phyloP scores from a whole-genome alignment of 257 asterid species.

The Agastache rugosa region DNA sequence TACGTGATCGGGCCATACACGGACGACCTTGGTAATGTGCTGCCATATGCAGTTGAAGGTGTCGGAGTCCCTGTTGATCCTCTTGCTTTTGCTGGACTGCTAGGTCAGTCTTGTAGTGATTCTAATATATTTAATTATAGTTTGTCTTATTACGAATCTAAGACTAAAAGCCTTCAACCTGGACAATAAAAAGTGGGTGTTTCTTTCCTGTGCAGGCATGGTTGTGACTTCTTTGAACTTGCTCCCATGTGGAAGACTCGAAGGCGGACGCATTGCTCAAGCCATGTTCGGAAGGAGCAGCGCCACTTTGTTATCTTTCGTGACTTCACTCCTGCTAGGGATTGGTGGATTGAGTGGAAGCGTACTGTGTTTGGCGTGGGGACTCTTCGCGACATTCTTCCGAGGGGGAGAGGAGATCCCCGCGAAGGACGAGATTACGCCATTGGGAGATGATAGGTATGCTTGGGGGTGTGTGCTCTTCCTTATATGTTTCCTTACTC shows the following conservation, averaged over 20 bases:
- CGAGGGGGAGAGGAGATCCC: constrained; percentile 92
- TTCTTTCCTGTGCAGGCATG: constrained; percentile 61
- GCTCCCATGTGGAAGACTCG: constrained; percentile 88
- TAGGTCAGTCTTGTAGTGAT: constrained; percentile 74
- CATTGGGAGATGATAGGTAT: constrained; percentile 74
- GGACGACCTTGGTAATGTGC: constrained; percentile 86
- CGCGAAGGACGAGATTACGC: constrained; percentile 87
- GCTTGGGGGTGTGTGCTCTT: constrained; percentile 87
- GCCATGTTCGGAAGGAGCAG: constrained; percentile 83
- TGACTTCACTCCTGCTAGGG: constrained; percentile 70
- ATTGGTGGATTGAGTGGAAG: constrained; percentile 91
- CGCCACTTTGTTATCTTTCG: constrained; percentile 61
- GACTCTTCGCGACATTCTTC: constrained; percentile 85
- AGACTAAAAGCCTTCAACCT: neutral
- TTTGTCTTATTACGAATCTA: neutral
- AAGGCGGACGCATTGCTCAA: constrained; percentile 91
- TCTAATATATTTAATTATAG: neutral
- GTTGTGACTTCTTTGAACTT: constrained; percentile 89
- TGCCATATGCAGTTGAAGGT: constrained; percentile 94
- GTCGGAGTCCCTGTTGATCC: constrained; percentile 98
- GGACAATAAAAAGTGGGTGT: neutral
- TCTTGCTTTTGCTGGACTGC: constrained; percentile 92
- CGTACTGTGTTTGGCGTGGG: constrained; percentile 85
- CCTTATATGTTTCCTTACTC: constrained; percentile 86
- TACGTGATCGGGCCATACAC: constrained; percentile 86